phyloP scores from a whole-genome alignment of 805 yeast genomes.

The Cyberlindnera mycetangii region DNA sequence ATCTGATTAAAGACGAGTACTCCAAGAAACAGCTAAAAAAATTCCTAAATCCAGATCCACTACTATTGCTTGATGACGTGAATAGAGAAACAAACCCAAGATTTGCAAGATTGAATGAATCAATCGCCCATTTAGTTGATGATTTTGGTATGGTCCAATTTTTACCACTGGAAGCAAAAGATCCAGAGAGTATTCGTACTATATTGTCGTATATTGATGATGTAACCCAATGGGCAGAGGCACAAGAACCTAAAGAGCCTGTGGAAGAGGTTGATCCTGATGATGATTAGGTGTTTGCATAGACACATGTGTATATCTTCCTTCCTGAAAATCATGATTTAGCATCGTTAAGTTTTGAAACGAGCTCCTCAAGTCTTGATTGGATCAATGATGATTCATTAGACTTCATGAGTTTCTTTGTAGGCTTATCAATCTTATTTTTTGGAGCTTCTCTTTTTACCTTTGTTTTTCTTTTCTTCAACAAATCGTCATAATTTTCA shows the following conservation, averaged over 20 bases:
- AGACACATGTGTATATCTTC: no score
- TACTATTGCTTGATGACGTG: slow-evolving; percentile 53
- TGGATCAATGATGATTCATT: slow-evolving; percentile 22
- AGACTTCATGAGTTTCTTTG: no score
- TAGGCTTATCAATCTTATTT: not conserved
- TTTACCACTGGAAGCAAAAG: slow-evolving; percentile 79
- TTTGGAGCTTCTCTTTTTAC: slow-evolving; percentile 8
- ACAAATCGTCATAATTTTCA: slow-evolving; percentile 24
- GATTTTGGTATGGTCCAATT: slow-evolving; percentile 99
- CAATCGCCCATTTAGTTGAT: slow-evolving; percentile 88
- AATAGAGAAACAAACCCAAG: slow-evolving; percentile 54
- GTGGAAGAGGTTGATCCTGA: slow-evolving; percentile 69
- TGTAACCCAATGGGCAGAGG: slow-evolving; percentile 95
- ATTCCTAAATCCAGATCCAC: slow-evolving; percentile 89
- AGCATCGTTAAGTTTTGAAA: slow-evolving; percentile 20
- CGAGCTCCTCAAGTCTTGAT: slow-evolving; percentile 22
- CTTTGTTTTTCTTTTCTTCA: slow-evolving; percentile 6
- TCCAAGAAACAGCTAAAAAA: slow-evolving; percentile 75
- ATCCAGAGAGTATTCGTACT: slow-evolving; percentile 71
- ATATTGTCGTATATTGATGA: slow-evolving; percentile 93
- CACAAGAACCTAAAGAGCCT: slow-evolving; percentile 97
- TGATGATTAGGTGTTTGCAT: no score
- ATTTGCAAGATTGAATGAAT: slow-evolving; percentile 67
- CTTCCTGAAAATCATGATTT: no score
- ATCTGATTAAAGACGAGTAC: slow-evolving; percentile 76